phyloP scores from a whole-genome alignment of 768 basidiomycete genomes.

The Boletus tomentosulus region DNA sequence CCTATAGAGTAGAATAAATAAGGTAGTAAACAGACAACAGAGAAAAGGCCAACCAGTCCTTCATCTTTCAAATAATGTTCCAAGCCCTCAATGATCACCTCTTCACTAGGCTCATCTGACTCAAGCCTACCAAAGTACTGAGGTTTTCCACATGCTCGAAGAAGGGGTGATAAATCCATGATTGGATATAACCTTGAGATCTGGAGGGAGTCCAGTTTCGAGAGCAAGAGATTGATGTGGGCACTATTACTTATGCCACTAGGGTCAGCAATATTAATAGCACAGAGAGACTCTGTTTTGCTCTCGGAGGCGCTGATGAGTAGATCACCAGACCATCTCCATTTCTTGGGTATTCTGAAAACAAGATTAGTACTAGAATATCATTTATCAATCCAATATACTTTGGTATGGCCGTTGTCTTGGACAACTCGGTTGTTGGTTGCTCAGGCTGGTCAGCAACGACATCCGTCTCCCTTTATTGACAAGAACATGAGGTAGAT shows the following conservation, averaged over 20 bases:
- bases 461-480: slow-evolving; percentile 15
- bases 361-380: slow-evolving; percentile 3
- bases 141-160: slow-evolving; percentile 45
- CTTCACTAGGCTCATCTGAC: slow-evolving; percentile 38
- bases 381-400: slow-evolving; percentile 9
- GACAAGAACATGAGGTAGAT: background rate
- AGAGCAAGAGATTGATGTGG: slow-evolving; percentile 47
- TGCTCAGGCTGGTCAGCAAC: slow-evolving; percentile 2
- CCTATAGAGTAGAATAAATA: slow-evolving; percentile 31
- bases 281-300: slow-evolving; percentile 44
- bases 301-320: slow-evolving; percentile 37
- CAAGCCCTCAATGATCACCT: slow-evolving; percentile 37
- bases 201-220: slow-evolving; percentile 37
- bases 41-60: slow-evolving; percentile 39
- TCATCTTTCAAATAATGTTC: slow-evolving; percentile 43
- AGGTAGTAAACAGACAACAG: background rate
- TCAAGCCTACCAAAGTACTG: slow-evolving; percentile 53
- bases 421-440: slow-evolving; percentile 7
- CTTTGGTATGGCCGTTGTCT: slow-evolving; percentile 23
- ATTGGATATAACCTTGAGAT: slow-evolving; percentile 48
- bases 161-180: slow-evolving; percentile 42
- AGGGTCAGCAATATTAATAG: slow-evolving; percentile 44
- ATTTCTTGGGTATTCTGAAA: slow-evolving; percentile 53
- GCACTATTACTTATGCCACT: slow-evolving; percentile 41
- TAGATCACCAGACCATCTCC: slow-evolving; percentile 62